Evolutionary conservation across 345 rosid species (phyloP), one percentile per base, ranked within the genome.

Genomic region (Bruguiera sexangula): DNA sequence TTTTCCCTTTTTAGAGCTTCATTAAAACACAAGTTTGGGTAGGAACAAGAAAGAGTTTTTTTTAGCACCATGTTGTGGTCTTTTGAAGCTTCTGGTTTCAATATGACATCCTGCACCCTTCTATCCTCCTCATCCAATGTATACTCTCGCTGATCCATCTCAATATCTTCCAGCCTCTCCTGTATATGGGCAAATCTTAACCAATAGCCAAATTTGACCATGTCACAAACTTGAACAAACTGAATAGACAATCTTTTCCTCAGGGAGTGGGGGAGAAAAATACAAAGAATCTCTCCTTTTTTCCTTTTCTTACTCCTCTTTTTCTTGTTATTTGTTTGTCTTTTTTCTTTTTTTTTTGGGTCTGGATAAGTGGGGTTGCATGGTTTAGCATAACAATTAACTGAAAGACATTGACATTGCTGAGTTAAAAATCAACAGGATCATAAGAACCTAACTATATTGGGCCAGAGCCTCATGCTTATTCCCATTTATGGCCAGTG

Each of bases 111-210:
- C 62, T 95, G 99, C 82, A 95, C 88, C 81, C 82, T 88, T 72
- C 87, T 87, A 52, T 95, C 97, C 80, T 92, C 99, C 65, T 89
- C 96, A 74, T 89, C 99, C 60, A 95, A 71, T 27, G 96, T 95
- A 67, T 92, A 95, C 80, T 95, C 99, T 0, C 81, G 66, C 67
- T 92, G 97, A 89, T 95, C 96, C 78, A 75, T 87, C 83, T 90
- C 99, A 71, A 95, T 95, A 77, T 79, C 81, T 67, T 88, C 96
- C 22, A 95, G 69, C 71, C 97, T 86, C 86, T 92, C 97, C 97
- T 93, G 82, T 32, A 84, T 6, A 75, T 8, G 26, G 36, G 24
- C 31, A 50, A 36, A 19, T 30, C 43, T 8, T 5, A 30, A 64
- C 73, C 52, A 50, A 60, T 58, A 77, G 50, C 54, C 66, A 65